Conservation (phyloP, 2,329 filamentous ascomycete genomes). For the Alternaria sp. region DNA sequence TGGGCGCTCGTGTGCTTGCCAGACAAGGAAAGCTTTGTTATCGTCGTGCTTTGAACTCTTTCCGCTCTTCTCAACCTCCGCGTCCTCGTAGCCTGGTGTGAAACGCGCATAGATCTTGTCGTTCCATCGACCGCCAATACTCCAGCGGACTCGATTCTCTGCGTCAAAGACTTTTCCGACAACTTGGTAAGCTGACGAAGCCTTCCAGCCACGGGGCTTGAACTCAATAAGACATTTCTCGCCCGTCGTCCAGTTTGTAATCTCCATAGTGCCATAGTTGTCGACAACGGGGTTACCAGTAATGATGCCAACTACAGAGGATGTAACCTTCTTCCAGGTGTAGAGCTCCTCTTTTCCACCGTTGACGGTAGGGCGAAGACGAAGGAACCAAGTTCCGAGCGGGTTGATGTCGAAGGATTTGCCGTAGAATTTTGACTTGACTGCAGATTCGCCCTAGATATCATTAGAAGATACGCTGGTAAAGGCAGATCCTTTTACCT, state of each 20-base stretch:
- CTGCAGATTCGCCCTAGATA: slow-evolving; percentile 83
- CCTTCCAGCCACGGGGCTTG: slow-evolving; percentile 95
- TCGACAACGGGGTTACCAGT: slow-evolving; percentile 96
- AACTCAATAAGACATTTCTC: slow-evolving; percentile 91
- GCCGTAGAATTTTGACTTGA: slow-evolving; percentile 96
- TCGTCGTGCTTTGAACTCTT: slow-evolving; percentile 63
- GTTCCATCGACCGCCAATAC: slow-evolving; percentile 94
- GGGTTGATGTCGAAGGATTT: slow-evolving; percentile 98
- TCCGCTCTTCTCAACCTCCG: slow-evolving; percentile 62
- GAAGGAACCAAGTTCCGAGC: slow-evolving; percentile 95
- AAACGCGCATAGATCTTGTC: slow-evolving; percentile 94
- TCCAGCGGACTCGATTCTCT: slow-evolving; percentile 82
- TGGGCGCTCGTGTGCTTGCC: slow-evolving; percentile 86
- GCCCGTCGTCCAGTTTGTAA: slow-evolving; percentile 96
- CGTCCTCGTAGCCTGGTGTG: slow-evolving; percentile 87
- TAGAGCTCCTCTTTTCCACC: slow-evolving; percentile 79
- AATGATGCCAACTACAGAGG: slow-evolving; percentile 97
- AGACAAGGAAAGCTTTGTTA: slow-evolving; percentile 84
- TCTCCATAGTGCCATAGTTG: slow-evolving; percentile 96
- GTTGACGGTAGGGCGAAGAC: slow-evolving; percentile 76
- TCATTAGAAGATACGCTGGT: slow-evolving; percentile 24
- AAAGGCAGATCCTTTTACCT: slow-evolving; percentile 38
- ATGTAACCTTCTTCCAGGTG: slow-evolving; percentile 99
- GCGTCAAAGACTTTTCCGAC: slow-evolving; percentile 83
- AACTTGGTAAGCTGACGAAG: slow-evolving; percentile 87